Evolutionary conservation across 352 stramenopile genomes (phyloP).

Genomic region (Phytophthora fragariaefolia): DNA sequence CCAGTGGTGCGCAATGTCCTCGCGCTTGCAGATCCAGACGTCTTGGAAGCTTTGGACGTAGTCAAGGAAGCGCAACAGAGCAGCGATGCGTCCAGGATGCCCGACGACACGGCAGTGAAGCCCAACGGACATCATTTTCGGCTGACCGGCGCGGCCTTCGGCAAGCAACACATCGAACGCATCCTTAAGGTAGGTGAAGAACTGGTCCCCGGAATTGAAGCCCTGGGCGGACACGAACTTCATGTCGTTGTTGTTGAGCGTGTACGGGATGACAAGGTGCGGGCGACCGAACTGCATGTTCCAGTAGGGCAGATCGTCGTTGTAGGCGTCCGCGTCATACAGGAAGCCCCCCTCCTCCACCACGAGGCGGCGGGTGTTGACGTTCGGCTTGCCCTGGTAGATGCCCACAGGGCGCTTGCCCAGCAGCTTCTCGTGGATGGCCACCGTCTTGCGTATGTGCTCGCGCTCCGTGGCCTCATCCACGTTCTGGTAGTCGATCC

Average conservation of each 20-base stretch:
- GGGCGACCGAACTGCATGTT: conserved; percentile 87
- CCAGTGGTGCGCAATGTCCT: conserved; percentile 96
- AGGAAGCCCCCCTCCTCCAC: conserved; percentile 95
- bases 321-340: conserved; percentile 96
- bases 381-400: conserved; percentile 96
- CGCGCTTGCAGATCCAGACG: conserved; percentile 93
- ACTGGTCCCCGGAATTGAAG: conserved; percentile 94
- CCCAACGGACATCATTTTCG: conserved; percentile 97
- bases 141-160: conserved; percentile 84
- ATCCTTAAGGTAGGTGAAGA: conserved; percentile 94
- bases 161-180: conserved; percentile 88
- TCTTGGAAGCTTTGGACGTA: conserved; percentile 92
- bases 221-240: conserved; percentile 93
- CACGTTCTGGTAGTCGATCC: conserved; percentile 97
- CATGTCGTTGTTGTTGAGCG: conserved; percentile 97
- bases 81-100: conserved; percentile 89
- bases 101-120: conserved; percentile 94
- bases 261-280: conserved; percentile 97
- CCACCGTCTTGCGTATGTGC: conserved; percentile 93
- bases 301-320: conserved; percentile 97
- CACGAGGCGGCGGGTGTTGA: conserved; percentile 91
- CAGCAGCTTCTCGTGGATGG: conserved; percentile 91
- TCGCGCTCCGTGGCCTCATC: conserved; percentile 91
- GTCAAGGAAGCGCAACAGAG: conserved; percentile 94
- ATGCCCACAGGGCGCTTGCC: conserved; percentile 93